Evolutionary conservation across 805 yeast genomes (phyloP), one percentile per base, ranked within the genome.

Genomic region (Zygoascus ofunaensis): DNA sequence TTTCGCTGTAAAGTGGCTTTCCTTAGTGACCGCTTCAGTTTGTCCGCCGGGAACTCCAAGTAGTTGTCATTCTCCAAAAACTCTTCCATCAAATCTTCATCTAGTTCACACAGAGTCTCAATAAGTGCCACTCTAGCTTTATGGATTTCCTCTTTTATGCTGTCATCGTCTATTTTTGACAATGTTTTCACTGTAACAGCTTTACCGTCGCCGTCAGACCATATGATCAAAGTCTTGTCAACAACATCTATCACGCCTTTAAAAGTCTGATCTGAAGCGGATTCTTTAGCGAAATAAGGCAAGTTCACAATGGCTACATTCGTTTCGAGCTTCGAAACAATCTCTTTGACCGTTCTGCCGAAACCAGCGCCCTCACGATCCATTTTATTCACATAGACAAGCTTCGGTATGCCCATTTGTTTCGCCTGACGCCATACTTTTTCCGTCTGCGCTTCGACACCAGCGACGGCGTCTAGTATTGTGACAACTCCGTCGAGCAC

Each of bases 391-490:
- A 92, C 76, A 59, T 78, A 92, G 10, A 86, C 79, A 10, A 92
- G 68, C 41, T 77, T 73, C 0, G 98, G 97, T 32, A 92, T 78
- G 2, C 62, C 62, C 52, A 80, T 63, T 15, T 72, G 73, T 18
- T 66, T 68, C 1, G 96, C 89, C 62, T 89, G 95, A 50, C 74
- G 76, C 97, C 97, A 92, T 2, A 92, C 97, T 57, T 87, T 90
- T 59, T 89, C 97, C 0, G 98, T 90, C 62, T 92, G 97, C 0
- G 97, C 92, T 60, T 92, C 98, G 1, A 92, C 98, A 10, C 98
- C 98, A 2, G 96, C 97, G 5, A 90, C 97, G 1, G 85, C 95
- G 65, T 92, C 98, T 42, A 92, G 64, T 7, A 92, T 84, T 0
- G 95, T 82, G 5, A 92, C 94, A 1, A 90, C 94, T 3, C 97